Base-by-base conservation (phyloP, 306 rosid genomes). In the Quercus wislizeni region DNA sequence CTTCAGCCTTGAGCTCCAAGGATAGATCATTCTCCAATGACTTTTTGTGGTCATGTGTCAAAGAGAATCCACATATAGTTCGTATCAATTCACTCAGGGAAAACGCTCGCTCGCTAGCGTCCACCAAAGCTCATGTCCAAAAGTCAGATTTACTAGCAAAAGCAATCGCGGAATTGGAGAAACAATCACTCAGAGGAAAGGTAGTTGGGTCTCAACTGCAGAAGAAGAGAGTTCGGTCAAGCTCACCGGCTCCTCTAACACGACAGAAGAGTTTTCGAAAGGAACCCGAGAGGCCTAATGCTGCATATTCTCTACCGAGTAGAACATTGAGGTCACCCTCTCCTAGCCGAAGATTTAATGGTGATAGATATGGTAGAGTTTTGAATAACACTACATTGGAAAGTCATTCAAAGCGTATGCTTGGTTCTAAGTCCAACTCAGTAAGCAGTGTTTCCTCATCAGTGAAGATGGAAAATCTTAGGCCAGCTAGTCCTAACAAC, bases 181-280 rank as follows among this genome's bases (percentile, higher is more conserved):
- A 78, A 6, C 86, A 73, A 3, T 74, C 86, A 4, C 63, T 59
- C 1, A 84, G 43, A 0, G 83, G 78, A n/a, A 83, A 78, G 28
- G 58, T 33, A 57, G 61, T 14, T 55, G 84, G 21, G 20, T 62
- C 83, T 15, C 73, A 41, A 41, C 46, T 71, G 31, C 90, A 90
- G 0, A 91, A 84, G 49, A 93, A 95, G 87, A 88, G 97, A 77
- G 74, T 83, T 4, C 83, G 99, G 6, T 83, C 92, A 5, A 85
- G 77, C 69, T 90, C 97, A 0, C 97, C 97, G 0, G 49, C 80
- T 0, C 77, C 87, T 6, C 83, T 89, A 4, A 41, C 88, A 0
- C 78, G 99, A 11, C 94, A 95, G 76, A 95, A 91, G 96, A 91
- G 94, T 75, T 88, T 93, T 35, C 83, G 92, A 80, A 88, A 76